phyloP scores from a whole-genome alignment of 2,329 filamentous ascomycete species.

The Pseudopithomyces maydicus region DNA sequence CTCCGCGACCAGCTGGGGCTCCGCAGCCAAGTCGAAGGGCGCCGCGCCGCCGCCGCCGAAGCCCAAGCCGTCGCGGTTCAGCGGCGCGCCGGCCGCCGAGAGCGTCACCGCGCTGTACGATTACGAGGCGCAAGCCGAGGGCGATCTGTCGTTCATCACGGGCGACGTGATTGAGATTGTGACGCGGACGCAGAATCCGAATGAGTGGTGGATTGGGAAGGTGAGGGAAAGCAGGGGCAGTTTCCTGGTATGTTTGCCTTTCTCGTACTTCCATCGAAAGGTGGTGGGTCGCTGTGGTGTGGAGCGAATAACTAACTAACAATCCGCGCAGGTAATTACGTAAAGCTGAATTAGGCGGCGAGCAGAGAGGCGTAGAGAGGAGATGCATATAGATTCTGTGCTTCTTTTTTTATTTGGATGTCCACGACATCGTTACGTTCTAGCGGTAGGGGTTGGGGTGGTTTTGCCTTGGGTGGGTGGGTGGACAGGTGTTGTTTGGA shows the following conservation, averaged over 20 bases:
- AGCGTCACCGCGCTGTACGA: slow-evolving; percentile 92
- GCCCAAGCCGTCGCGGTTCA: slow-evolving; percentile 73
- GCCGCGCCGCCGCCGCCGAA: slow-evolving; percentile 57
- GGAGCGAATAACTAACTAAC: too few species aligned
- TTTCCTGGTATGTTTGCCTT: slow-evolving; percentile 96
- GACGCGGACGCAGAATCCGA: slow-evolving; percentile 81
- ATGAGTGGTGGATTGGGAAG: slow-evolving; percentile 96
- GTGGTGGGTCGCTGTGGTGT: too few species aligned
- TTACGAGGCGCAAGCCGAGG: slow-evolving; percentile 93
- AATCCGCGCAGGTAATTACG: too few species aligned
- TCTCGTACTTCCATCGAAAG: too few species aligned
- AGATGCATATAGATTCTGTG: not conserved
- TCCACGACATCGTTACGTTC: not conserved
- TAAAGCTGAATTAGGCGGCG: too few species aligned
- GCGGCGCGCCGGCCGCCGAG: slow-evolving; percentile 68
- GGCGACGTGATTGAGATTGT: slow-evolving; percentile 92
- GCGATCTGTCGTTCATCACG: slow-evolving; percentile 86
- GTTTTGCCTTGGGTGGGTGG: not conserved
- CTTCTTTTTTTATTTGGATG: too few species aligned
- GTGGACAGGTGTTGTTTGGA: not conserved
- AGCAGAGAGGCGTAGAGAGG: too few species aligned
- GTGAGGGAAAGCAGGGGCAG: slow-evolving; percentile 79
- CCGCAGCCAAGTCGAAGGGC: slow-evolving; percentile 54
- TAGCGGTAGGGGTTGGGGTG: not conserved
- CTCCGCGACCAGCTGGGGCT: slow-evolving; percentile 48